Evolutionary conservation across 495 filamentous ascomycete genomes (phyloP), one percentile per base, ranked within the genome.

Genomic region (Hypoxylon subgilvum): DNA sequence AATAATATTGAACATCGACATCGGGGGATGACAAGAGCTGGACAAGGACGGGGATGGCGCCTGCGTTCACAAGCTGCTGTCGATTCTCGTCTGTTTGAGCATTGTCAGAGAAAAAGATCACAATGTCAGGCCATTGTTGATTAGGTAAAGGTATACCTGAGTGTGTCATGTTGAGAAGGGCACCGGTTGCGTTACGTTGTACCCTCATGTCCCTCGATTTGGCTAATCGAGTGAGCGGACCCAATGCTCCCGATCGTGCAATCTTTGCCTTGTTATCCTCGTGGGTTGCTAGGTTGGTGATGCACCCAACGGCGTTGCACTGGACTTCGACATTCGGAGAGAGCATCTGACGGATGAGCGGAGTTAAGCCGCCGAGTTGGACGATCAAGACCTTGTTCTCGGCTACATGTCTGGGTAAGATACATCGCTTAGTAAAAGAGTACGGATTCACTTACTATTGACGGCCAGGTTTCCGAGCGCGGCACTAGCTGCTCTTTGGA

Each of bases 191-290:
- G 74, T 98, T 98, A 60, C 94, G 83, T 77, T 98, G 94, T 12
- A 98, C 94, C 51, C 94, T 85, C 95, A 97, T 97, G 60, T 98
- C 94, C 73, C 94, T 97, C 10, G 94, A 97, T 72, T 94, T 96
- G 45, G 94, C 94, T 38, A 98, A 78, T 52, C 89, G 82, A 22
- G 95, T 98, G 48, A 98, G 76, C 5, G 94, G 95, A 12, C 85
- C 88, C 58, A 98, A 77, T 30, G 94, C 95, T 19, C 95, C 94
- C 8, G 95, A 97, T 38, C 90, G 86, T 60, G 94, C 95, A 66
- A 98, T 98, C 75, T 95, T 97, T 34, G 95, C 91, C 78, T 98
- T 98, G 75, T 98, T 98, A 48, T 97, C 94, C 74, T 98, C 94
- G 67, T 98, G 94, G 1, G 94, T 98, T 53, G 94, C 94, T 22